Percentiles rank a stretch among this genome's conserved stretches.
These are phyloP conservation scores for Fraxinus greggii DNA, from an alignment of 305 asterid genomes.

Conservation along the genomic window DNA sequence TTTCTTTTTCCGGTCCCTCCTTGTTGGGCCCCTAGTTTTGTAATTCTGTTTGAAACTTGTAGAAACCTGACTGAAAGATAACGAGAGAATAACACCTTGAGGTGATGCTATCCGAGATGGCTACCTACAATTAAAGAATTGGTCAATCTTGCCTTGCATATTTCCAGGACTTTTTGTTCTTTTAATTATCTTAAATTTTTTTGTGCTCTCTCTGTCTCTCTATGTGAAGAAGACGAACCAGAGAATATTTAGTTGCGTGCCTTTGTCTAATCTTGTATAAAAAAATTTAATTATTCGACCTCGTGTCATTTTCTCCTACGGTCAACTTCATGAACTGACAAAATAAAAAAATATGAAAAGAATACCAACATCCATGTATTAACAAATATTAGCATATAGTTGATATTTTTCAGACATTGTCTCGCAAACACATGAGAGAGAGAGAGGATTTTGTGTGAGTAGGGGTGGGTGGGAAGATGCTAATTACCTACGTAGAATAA, in stretches of 20 bases:
- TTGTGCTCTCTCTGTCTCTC: background rate
- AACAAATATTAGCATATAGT: conserved; percentile 51
- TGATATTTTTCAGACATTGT: conserved; percentile 21
- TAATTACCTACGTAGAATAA: conserved; percentile 3
- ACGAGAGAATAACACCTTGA: background rate
- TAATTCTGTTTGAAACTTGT: background rate
- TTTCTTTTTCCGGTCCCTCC: background rate
- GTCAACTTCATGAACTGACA: conserved; percentile 19
- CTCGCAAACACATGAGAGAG: background rate
- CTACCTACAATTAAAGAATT: background rate
- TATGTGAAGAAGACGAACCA: background rate
- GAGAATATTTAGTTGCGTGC: conserved; percentile 24
- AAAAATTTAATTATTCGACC: background rate
- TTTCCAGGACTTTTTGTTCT: background rate
- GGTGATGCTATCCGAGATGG: background rate
- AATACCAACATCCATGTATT: conserved; percentile 23
- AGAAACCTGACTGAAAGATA: background rate
- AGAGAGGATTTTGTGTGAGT: background rate
- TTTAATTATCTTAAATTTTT: no score
- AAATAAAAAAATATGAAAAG: background rate
- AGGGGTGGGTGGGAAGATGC: background rate
- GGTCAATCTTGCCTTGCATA: background rate
- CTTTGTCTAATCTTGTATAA: conserved; percentile 7
- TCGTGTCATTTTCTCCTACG: conserved; percentile 29
- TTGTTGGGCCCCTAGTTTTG: background rate